Conservation (phyloP, 257 asterid species). For the Przewalskia tangutica region DNA sequence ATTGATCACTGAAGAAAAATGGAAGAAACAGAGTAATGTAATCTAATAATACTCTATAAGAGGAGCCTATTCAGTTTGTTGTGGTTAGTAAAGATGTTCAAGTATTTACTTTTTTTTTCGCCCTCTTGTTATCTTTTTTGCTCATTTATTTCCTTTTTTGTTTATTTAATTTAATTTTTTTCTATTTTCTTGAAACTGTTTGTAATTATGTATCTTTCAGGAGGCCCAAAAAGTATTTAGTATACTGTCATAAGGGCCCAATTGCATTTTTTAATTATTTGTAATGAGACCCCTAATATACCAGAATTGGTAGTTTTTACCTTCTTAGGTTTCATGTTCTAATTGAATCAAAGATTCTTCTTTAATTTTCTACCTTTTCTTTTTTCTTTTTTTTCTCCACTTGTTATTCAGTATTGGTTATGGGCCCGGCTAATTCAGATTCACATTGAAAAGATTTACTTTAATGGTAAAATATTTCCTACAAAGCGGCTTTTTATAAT, state of each 20-base stretch:
- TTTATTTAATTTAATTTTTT: background rate
- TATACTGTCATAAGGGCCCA: background rate
- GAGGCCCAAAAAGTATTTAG: background rate
- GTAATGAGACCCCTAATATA: background rate
- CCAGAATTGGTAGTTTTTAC: background rate
- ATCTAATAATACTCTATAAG: background rate
- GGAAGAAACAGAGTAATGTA: background rate
- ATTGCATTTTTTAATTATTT: background rate
- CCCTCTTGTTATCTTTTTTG: background rate
- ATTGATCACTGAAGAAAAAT: slow-evolving; percentile 1
- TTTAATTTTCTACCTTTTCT: background rate
- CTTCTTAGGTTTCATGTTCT: background rate
- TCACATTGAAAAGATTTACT: no score
- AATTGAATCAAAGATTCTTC: background rate
- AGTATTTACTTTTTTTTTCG: background rate
- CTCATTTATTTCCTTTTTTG: background rate
- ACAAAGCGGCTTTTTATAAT: no score
- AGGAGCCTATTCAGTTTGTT: background rate
- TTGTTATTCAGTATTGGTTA: no score
- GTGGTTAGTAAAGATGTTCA: background rate
- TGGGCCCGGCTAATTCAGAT: no score
- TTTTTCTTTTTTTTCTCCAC: background rate
- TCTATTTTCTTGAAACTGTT: background rate
- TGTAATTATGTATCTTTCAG: background rate
- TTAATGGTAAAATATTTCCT: no score